A percentile compares a stretch with the other conserved stretches of the same genome.
These are phyloP conservation scores for Buxus sempervirens DNA, from an alignment of 164 flowering plant genomes.

Conservation along the genomic window DNA sequence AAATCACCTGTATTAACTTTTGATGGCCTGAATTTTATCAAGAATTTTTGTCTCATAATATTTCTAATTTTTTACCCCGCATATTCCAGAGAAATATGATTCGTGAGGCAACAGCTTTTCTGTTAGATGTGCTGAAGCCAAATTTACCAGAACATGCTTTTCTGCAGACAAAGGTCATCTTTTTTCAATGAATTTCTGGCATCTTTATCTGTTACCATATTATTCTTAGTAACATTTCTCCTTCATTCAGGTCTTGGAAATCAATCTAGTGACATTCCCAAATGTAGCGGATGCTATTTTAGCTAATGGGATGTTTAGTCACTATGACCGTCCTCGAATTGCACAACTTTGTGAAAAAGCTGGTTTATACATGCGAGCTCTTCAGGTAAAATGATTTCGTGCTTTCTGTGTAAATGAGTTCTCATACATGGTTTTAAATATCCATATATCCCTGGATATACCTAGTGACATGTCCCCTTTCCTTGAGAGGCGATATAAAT, in stretches of 20 bases:
- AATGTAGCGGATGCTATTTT: constrained; percentile 99
- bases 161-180: constrained; percentile 70
- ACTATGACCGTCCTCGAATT: constrained; percentile 96
- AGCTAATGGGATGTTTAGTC: constrained; percentile 99
- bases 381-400: constrained; percentile 54
- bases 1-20: no score
- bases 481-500: no score
- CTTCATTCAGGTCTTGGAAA: constrained; percentile 79
- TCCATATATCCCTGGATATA: no score
- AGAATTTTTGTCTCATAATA: no score
- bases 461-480: no score
- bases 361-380: constrained; percentile 85
- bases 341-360: constrained; percentile 99
- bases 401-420: neutral
- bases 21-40: no score
- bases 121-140: constrained; percentile 77
- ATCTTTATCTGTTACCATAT: neutral
- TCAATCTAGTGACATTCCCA: constrained; percentile 95
- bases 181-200: neutral
- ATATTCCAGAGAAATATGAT: constrained; percentile 69
- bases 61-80: constrained; percentile 5
- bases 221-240: constrained; percentile 2
- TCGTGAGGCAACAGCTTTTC: constrained; percentile 83
- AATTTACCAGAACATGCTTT: constrained; percentile 72
- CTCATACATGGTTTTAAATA: neutral